phyloP scores from a whole-genome alignment of 208 protist genomes.

The Leishmania lainsoni region DNA sequence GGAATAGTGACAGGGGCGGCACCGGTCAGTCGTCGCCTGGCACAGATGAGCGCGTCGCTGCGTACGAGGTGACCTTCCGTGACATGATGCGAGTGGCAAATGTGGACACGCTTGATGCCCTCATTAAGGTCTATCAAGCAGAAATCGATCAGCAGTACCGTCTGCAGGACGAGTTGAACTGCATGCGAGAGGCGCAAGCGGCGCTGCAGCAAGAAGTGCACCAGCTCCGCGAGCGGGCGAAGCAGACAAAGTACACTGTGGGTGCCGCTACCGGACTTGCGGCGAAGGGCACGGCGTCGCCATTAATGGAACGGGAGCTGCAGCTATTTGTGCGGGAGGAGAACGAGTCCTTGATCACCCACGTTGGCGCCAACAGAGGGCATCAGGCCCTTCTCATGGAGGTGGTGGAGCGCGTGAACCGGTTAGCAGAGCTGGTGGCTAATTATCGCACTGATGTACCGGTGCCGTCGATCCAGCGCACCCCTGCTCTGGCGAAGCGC shows the following conservation, averaged over 20 bases:
- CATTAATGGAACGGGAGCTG: slow-evolving; percentile 47
- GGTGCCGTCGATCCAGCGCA: slow-evolving; percentile 24
- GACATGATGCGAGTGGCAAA: slow-evolving; percentile 91
- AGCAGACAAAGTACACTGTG: slow-evolving; percentile 30
- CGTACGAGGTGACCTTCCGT: slow-evolving; percentile 88
- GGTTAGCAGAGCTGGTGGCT: slow-evolving; percentile 26
- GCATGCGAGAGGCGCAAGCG: slow-evolving; percentile 25
- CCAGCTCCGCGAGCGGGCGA: slow-evolving; percentile 27
- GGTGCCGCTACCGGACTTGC: slow-evolving; percentile 6
- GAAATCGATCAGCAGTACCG: slow-evolving; percentile 72
- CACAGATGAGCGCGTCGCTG: slow-evolving; percentile 62
- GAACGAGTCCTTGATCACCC: slow-evolving; percentile 20
- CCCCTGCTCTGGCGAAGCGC: slow-evolving; percentile 22
- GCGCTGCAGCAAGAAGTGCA: slow-evolving; percentile 35
- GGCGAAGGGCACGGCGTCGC: slow-evolving; percentile 10
- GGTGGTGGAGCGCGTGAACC: slow-evolving; percentile 42
- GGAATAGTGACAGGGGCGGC: background rate
- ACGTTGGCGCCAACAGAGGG: slow-evolving; percentile 21
- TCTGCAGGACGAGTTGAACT: slow-evolving; percentile 48
- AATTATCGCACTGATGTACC: slow-evolving; percentile 50
- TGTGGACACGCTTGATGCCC: slow-evolving; percentile 39
- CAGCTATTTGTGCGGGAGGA: slow-evolving; percentile 40
- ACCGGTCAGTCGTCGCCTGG: background rate
- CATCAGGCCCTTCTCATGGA: slow-evolving; percentile 36
- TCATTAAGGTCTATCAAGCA: slow-evolving; percentile 47